phyloP scores from a whole-genome alignment of 768 basidiomycete genomes.

The Gloeopeniophorella convolvens region DNA sequence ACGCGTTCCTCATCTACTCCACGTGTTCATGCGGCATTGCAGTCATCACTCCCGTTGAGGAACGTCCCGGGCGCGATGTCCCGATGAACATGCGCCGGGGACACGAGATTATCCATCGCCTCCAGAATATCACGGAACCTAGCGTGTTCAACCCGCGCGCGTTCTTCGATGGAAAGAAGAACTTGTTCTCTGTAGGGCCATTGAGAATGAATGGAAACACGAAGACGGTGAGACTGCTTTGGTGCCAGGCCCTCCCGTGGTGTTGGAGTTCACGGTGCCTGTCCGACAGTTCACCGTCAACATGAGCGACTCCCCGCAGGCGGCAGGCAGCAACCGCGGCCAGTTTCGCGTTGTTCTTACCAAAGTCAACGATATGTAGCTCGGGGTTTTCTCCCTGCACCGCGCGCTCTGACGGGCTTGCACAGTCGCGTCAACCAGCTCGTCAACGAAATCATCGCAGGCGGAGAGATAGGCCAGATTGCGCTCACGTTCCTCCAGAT shows the following conservation, averaged over 20 bases:
- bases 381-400: background rate
- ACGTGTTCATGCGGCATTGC: background rate
- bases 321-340: constrained; percentile 9
- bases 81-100: constrained; percentile 11
- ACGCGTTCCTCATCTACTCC: background rate
- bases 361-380: constrained; percentile 16
- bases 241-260: background rate
- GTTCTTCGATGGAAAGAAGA: constrained; percentile 17
- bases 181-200: constrained; percentile 13
- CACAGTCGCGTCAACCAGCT: constrained; percentile 1
- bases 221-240: constrained; percentile 3
- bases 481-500: constrained; percentile 15
- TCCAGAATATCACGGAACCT: constrained; percentile 9
- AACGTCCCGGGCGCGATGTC: constrained; percentile 9
- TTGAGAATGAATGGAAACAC: constrained; percentile 16
- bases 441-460: constrained; percentile 12
- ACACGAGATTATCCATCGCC: constrained; percentile 12
- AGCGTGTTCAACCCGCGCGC: constrained; percentile 14
- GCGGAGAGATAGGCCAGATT: constrained; percentile 5
- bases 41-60: constrained; percentile 6
- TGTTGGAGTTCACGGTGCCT: constrained; percentile 1
- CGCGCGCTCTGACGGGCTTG: background rate
- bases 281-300: constrained; percentile 5
- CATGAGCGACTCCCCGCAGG: constrained; percentile 8
- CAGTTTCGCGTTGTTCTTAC: constrained; percentile 11